Percentiles rank a stretch among this genome's conserved stretches.
Conservation (phyloP, 352 stramenopile species). For the Globisporangium uncinulatum region DNA sequence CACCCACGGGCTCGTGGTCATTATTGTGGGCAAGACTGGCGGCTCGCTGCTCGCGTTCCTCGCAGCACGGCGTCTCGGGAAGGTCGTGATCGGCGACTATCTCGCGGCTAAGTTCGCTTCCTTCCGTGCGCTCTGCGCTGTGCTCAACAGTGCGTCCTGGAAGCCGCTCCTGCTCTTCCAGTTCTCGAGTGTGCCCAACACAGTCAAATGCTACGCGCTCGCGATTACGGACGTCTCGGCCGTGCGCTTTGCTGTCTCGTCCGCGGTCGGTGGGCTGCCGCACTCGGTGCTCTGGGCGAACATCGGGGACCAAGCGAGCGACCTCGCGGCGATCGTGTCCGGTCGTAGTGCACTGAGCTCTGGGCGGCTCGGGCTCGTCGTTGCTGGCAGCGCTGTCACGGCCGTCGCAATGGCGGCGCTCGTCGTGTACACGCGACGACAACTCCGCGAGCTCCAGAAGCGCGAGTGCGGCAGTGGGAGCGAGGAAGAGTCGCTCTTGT, state of each 20-base stretch:
- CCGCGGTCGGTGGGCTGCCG: conserved; percentile 41
- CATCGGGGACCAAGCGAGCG: conserved; percentile 60
- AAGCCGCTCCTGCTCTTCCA: conserved; percentile 77
- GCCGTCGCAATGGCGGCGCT: conserved; percentile 47
- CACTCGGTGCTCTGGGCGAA: conserved; percentile 70
- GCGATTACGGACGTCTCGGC: conserved; percentile 64
- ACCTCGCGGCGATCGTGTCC: conserved; percentile 52
- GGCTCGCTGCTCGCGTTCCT: conserved; percentile 67
- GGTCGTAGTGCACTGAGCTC: conserved; percentile 43
- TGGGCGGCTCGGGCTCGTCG: conserved; percentile 36
- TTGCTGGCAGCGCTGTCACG: conserved; percentile 35
- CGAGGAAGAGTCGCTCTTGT: conserved; percentile 29
- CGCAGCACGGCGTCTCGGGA: conserved; percentile 46
- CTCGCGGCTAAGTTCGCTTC: conserved; percentile 52
- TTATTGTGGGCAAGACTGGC: conserved; percentile 58
- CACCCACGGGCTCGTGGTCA: conserved; percentile 39
- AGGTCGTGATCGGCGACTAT: conserved; percentile 54
- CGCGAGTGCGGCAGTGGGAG: conserved; percentile 45
- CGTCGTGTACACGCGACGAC: conserved; percentile 58
- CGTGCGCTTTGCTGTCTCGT: conserved; percentile 50
- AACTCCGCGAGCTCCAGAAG: conserved; percentile 58
- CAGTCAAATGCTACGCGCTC: conserved; percentile 78
- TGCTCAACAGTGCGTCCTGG: conserved; percentile 61
- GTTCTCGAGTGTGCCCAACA: conserved; percentile 70
- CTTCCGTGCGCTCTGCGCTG: conserved; percentile 60